A percentile compares a stretch with the other conserved stretches of the same genome.
Conservation (phyloP, 139 green algal species). For the Asterochloris sp. region DNA sequence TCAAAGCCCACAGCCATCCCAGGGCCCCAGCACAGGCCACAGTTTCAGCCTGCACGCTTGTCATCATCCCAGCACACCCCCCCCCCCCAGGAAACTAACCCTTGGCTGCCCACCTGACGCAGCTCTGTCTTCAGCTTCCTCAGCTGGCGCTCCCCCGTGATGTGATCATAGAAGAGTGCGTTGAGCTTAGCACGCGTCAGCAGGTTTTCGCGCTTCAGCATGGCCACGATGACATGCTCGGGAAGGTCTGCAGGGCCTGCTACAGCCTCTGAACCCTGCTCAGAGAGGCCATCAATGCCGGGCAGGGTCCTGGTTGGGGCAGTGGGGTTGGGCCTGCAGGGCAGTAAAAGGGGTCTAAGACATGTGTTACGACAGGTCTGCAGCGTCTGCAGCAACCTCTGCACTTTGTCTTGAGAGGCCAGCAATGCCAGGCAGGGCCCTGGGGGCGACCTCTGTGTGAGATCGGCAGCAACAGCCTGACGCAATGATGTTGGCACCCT, state of each 20-base stretch:
- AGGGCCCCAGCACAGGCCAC: too few species aligned
- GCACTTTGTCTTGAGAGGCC: not conserved
- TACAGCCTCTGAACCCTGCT: not conserved
- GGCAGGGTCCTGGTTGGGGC: slow-evolving; percentile 10
- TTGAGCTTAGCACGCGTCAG: slow-evolving; percentile 82
- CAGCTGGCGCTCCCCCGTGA: slow-evolving; percentile 46
- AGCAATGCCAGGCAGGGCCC: not conserved
- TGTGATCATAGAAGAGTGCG: slow-evolving; percentile 59
- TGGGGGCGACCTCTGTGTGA: too few species aligned
- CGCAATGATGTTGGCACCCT: too few species aligned
- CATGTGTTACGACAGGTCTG: not conserved
- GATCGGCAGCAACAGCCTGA: too few species aligned
- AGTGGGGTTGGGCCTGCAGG: not conserved
- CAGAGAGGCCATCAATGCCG: not conserved
- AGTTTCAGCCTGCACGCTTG: too few species aligned
- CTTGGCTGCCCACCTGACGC: slow-evolving; percentile 40
- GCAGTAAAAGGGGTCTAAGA: not conserved
- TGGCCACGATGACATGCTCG: slow-evolving; percentile 57
- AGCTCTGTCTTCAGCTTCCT: slow-evolving; percentile 55
- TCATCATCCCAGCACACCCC: too few species aligned
- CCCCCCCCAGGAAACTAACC: too few species aligned
- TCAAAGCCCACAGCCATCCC: too few species aligned
- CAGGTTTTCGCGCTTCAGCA: slow-evolving; percentile 72
- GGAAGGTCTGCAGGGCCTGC: slow-evolving; percentile 28
- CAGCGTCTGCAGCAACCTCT: not conserved